Base-by-base conservation (phyloP, 2,329 filamentous ascomycete species). In the Fusarium nygamai region DNA sequence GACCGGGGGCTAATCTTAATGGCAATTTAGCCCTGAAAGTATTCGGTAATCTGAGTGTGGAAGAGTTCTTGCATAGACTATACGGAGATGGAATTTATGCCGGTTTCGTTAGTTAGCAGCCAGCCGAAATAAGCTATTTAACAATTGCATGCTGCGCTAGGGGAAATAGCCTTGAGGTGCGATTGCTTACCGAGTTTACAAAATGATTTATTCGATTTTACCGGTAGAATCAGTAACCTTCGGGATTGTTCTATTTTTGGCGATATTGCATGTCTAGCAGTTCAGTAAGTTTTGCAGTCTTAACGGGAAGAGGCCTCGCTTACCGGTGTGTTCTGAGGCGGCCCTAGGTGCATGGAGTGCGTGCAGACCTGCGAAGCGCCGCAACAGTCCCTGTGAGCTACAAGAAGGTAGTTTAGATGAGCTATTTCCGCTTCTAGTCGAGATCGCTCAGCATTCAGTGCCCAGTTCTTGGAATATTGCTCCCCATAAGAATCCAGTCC, bases 361-460 rank as follows among this genome's bases (percentile, higher is more conserved):
- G 36, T 29, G 58, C 38, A 61, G 16, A 61, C 58, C 58, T 61
- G 24, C 4, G 48, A 31, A 62, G 39, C 16, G 19, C 48, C 20
- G 7, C 48, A 56, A 47, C 60, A 62, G 22, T 38, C 48, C 39
- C 6, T 7, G 33, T 62, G 48, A 39, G 60, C 60, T 6, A 10
- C 14, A 62, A 62, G 48, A 39, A 62, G n/a, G 60, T 54, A 46
- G 39, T 54, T 54, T 38, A 44, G 47, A 53, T 61, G 6, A 20
- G 19, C 47, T 61, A 61, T 50, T 61, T 61, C 47, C 59, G 38
- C 47, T 53, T 61, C 38, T 36, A 61, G 47, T 51, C 38, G 38
- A 36, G 10, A 61, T 50, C 29, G 36, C 57, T 61, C 46, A 53
- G 47, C 22, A 61, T 61, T 53, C n/a, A 61, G 31, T 53, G 46